Evolutionary conservation across 2,329 filamentous ascomycete species (phyloP).

Genomic region (Alternaria hordeiaustralica): DNA sequence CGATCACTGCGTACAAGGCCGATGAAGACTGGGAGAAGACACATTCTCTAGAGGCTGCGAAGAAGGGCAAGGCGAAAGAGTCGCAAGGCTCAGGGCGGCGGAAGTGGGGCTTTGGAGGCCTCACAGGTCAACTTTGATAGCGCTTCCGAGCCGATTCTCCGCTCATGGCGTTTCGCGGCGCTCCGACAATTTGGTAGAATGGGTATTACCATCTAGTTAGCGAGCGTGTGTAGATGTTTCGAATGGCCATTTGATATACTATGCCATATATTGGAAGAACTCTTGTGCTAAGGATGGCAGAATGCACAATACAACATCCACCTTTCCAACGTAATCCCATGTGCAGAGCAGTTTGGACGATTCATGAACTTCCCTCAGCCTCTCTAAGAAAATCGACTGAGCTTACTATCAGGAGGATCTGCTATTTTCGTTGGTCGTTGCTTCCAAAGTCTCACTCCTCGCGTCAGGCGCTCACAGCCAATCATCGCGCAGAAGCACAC

Average conservation of each 20-base stretch:
- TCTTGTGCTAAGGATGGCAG: neutral
- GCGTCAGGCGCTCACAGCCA: slow-evolving; percentile 10
- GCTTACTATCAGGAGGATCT: neutral
- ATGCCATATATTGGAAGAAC: neutral
- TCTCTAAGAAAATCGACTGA: neutral
- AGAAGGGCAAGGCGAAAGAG: slow-evolving; percentile 52
- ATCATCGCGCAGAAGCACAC: slow-evolving; percentile 12
- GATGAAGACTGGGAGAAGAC: slow-evolving; percentile 79
- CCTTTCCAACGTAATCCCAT: neutral
- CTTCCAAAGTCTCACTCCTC: neutral
- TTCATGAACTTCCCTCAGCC: neutral
- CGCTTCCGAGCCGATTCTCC: neutral
- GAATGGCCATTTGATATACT: neutral
- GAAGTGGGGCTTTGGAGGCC: slow-evolving; percentile 46
- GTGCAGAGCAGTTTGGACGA: neutral
- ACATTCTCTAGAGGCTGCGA: slow-evolving; percentile 63
- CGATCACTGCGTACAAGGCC: slow-evolving; percentile 68
- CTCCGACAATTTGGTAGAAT: neutral
- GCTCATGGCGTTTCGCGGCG: neutral
- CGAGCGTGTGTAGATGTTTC: neutral
- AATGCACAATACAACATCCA: neutral
- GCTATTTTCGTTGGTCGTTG: neutral
- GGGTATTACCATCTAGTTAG: neutral
- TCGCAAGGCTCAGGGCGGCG: slow-evolving; percentile 32
- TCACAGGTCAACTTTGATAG: slow-evolving; percentile 47